Conservation (phyloP, 495 filamentous ascomycete genomes). For the Podospora appendiculata region DNA sequence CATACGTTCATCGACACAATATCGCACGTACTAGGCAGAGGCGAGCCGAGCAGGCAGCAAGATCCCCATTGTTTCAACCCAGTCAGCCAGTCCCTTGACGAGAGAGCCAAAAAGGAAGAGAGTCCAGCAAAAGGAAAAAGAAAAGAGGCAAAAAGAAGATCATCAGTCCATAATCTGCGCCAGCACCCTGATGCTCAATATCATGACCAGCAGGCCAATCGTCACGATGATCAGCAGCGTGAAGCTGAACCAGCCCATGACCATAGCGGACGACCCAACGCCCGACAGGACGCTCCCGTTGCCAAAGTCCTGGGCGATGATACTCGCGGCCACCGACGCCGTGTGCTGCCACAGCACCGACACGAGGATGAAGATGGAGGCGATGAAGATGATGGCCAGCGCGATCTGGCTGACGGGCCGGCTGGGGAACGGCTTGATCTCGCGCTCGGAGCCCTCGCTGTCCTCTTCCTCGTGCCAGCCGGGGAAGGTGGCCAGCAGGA, state of each 20-base stretch:
- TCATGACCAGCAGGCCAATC: constrained; percentile 92
- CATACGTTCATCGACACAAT: no score
- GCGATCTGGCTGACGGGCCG: constrained; percentile 67
- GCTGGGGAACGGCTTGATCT: constrained; percentile 74
- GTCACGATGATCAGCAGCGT: constrained; percentile 86
- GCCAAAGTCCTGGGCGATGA: constrained; percentile 89
- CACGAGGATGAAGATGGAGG: constrained; percentile 71
- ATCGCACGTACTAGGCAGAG: no score
- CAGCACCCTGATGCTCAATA: constrained; percentile 74
- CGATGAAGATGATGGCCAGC: constrained; percentile 70
- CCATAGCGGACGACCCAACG: constrained; percentile 88
- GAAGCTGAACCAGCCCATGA: constrained; percentile 95
- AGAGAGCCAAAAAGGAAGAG: no score
- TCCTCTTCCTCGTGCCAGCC: constrained; percentile 73
- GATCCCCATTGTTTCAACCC: no score
- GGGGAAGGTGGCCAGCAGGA: constrained; percentile 72
- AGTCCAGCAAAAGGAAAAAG: no score
- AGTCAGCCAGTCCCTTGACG: no score
- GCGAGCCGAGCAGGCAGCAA: no score
- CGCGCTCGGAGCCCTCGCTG: constrained; percentile 54
- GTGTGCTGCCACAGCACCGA: constrained; percentile 79
- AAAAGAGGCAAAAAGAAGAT: not conserved
- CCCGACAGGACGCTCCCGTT: constrained; percentile 86
- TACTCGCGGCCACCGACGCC: constrained; percentile 85
- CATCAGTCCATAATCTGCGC: constrained; percentile 35